Percentiles rank a stretch among this genome's conserved stretches.
Conservation (phyloP, 331 rosid genomes). For the Erythrophleum ivorense region DNA sequence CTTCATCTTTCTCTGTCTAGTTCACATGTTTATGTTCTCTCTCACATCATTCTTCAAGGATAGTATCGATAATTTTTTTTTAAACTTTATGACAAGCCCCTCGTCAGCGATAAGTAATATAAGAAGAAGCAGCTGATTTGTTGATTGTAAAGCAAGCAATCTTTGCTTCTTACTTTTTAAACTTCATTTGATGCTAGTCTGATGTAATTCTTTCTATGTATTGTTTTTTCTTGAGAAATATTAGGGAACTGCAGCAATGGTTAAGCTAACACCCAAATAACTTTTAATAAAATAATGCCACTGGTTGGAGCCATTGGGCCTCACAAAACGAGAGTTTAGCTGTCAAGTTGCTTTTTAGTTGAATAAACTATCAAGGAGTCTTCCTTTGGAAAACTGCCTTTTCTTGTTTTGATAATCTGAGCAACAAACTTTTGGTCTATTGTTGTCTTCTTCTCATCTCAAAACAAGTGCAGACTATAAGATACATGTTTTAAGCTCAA, state of each 20-base stretch:
- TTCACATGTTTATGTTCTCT: not conserved
- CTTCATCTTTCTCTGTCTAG: slow-evolving; percentile 12
- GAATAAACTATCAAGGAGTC: too few species aligned
- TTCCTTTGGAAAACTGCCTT: too few species aligned
- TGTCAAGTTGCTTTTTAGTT: too few species aligned
- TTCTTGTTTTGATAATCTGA: too few species aligned
- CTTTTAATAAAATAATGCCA: too few species aligned
- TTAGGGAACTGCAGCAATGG: not conserved
- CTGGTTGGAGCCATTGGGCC: too few species aligned
- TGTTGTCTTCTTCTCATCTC: too few species aligned
- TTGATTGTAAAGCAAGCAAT: slow-evolving; percentile 20
- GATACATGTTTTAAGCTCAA: too few species aligned
- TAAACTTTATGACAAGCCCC: not conserved
- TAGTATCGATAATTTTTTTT: not conserved
- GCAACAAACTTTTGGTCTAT: too few species aligned
- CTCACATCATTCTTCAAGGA: slow-evolving; percentile 9
- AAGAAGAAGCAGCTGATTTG: not conserved
- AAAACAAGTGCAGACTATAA: too few species aligned
- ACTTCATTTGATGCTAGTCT: not conserved
- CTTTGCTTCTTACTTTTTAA: slow-evolving; percentile 12
- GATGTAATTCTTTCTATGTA: not conserved
- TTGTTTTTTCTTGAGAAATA: not conserved
- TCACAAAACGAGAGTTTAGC: too few species aligned
- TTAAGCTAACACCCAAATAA: too few species aligned
- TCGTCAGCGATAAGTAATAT: not conserved